Percentiles rank a stretch among this genome's conserved stretches.
Evolutionary conservation across 169 alveolate genomes (phyloP).

Genomic region (Eimeria necatrix): DNA sequence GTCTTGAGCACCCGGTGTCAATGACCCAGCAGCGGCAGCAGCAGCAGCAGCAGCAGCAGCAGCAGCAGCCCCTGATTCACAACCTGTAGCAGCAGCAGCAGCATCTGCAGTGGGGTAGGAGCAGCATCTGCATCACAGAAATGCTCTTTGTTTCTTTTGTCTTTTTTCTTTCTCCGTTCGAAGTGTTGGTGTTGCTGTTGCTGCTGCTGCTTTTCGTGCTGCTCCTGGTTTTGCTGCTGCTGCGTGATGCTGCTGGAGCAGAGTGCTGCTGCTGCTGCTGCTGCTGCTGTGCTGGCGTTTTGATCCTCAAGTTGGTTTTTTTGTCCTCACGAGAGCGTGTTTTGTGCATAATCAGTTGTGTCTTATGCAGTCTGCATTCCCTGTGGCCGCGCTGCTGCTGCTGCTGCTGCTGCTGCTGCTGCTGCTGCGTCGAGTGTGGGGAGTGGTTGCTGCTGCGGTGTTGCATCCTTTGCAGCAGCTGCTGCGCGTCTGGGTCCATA

Average conservation of each 20-base stretch:
- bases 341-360: too few species aligned
- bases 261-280: background rate
- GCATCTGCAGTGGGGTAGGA: background rate
- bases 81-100: conserved; percentile 33
- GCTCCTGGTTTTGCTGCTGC: too few species aligned
- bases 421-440: background rate
- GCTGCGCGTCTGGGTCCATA: background rate
- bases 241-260: too few species aligned
- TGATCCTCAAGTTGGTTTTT: background rate
- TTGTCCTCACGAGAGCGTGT: background rate
- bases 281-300: conserved; percentile 11
- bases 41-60: conserved; percentile 53
- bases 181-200: background rate
- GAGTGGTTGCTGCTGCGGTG: background rate
- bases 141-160: background rate
- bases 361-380: background rate
- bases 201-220: background rate
- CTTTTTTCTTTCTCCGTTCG: background rate
- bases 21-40: background rate
- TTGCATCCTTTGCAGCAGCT: background rate
- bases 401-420: conserved; percentile 1
- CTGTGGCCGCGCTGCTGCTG: background rate
- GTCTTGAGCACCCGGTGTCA: background rate
- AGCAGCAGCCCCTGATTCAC: background rate
- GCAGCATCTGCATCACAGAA: background rate